Percentiles rank a stretch among this genome's conserved stretches.
Evolutionary conservation across 1,139 yeast genomes (phyloP).

Genomic region (Pichia inconspicua): DNA sequence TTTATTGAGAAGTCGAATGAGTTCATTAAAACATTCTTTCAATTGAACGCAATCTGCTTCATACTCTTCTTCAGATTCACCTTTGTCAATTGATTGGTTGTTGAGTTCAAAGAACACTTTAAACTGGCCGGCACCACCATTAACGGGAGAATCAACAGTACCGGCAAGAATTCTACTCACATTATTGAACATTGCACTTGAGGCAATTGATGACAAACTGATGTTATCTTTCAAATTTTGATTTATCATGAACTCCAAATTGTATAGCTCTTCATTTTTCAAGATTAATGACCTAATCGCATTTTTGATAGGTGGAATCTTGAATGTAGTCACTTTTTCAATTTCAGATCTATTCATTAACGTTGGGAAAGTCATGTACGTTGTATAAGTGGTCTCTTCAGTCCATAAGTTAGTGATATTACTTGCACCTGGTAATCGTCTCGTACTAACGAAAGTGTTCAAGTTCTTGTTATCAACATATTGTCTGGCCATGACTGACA

Average conservation of each 20-base stretch:
- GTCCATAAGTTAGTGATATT: conserved; percentile 80
- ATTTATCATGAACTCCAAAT: conserved; percentile 55
- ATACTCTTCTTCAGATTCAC: conserved; percentile 29
- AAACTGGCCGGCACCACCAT: conserved; percentile 86
- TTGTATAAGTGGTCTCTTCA: conserved; percentile 75
- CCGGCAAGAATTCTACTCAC: conserved; percentile 76
- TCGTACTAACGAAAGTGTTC: conserved; percentile 59
- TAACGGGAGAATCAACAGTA: conserved; percentile 86
- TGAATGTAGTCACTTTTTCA: conserved; percentile 41
- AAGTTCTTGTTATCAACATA: conserved; percentile 68
- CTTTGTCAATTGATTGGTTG: conserved; percentile 26
- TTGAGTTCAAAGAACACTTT: conserved; percentile 46
- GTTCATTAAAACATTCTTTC: conserved; percentile 58
- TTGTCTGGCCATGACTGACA: conserved; percentile 52
- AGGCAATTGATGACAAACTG: conserved; percentile 27
- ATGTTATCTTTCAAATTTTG: conserved; percentile 39
- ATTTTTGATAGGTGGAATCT: conserved; percentile 78
- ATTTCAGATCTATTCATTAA: conserved; percentile 81
- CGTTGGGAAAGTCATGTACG: conserved; percentile 75
- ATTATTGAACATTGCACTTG: conserved; percentile 49
- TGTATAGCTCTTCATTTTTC: conserved; percentile 67
- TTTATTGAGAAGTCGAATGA: conserved; percentile 56
- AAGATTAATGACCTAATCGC: conserved; percentile 61
- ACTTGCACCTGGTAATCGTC: conserved; percentile 69
- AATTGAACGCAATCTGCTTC: conserved; percentile 42